Base-by-base conservation (phyloP, 306 rosid genomes). In the Casuarina equisetifolia region DNA sequence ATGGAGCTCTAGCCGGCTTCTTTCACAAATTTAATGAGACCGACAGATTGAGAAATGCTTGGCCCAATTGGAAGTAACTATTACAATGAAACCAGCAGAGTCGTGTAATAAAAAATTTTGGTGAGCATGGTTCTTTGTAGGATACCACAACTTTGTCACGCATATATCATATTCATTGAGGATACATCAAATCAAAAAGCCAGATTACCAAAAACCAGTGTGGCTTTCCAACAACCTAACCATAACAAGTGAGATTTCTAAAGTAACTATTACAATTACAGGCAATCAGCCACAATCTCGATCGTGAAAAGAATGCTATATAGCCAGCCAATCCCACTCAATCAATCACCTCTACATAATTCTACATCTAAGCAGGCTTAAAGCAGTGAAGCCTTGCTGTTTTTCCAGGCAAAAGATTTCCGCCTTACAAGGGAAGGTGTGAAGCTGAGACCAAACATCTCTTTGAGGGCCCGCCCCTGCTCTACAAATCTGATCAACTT, bases 401-500 rank as follows among this genome's bases (percentile, higher is more conserved):
- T 91, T 86, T 64, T 90, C 98, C 98, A 95, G 70, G 86, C 82
- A 70, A 68, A 85, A 43, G 90, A 85, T 80, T 93, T 89, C 7
- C 97, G 79, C 61, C 69, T 84, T 6, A 87, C 39, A 59, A 79
- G 84, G 10, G 87, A 82, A 36, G 94, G 91, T 11, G 96, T 82
- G 80, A 89, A 95, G 84, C 97, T 95, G 46, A 95, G 94, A 20
- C 99, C 99, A 78, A 92, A 92, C 96, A 92, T 95, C 87, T 90
- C 99, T 89, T 90, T 95, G 9, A 92, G 86, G 62, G 90, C 91
- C 70, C 83, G 87, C 13, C 97, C 99, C 77, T 84, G 88, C 82
- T 95, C 98, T 15, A 86, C 79, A 54, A 92, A 88, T 82, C 90
- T 88, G 35, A 95, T 93, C 75, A 95, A 80, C 89, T 84, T 91